These are phyloP conservation scores for Cercospora sp. DNA, from an alignment of 2,329 filamentous ascomycete genomes.

Conservation along the genomic window DNA sequence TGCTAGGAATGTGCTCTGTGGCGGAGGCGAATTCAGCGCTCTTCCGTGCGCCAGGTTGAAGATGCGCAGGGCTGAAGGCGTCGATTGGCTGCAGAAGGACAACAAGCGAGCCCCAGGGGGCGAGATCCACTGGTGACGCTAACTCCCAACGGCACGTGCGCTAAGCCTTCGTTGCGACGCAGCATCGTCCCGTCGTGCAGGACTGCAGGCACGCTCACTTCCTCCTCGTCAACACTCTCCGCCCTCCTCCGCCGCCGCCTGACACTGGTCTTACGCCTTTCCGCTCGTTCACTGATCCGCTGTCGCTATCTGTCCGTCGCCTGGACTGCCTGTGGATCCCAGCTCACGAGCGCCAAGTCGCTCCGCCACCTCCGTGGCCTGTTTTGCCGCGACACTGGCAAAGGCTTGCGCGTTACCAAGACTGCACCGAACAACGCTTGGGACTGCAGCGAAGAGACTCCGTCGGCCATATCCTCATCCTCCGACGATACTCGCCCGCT, in stretches of 20 bases:
- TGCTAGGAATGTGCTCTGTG: neutral
- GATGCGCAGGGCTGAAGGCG: neutral
- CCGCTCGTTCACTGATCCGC: constrained; percentile 2
- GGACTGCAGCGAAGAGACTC: neutral
- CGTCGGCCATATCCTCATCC: neutral
- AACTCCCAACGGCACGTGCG: neutral
- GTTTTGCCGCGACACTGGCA: constrained; percentile 9
- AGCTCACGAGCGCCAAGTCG: constrained; percentile 3
- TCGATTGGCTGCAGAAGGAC: neutral
- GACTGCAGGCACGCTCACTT: constrained; percentile 2
- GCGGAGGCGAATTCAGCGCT: neutral
- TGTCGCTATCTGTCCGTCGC: neutral
- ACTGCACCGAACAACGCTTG: neutral
- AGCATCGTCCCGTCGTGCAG: constrained; percentile 7
- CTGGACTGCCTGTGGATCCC: neutral
- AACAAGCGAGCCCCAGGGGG: neutral
- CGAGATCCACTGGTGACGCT: neutral
- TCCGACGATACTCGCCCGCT: neutral
- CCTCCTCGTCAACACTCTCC: neutral
- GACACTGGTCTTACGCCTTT: neutral
- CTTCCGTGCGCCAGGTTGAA: neutral
- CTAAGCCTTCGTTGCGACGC: neutral
- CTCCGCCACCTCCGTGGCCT: constrained; percentile 15
- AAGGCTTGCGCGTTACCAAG: constrained; percentile 14
- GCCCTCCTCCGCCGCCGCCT: neutral